Conservation (phyloP, 163 green algal species). For the Chlorella variabilis region DNA sequence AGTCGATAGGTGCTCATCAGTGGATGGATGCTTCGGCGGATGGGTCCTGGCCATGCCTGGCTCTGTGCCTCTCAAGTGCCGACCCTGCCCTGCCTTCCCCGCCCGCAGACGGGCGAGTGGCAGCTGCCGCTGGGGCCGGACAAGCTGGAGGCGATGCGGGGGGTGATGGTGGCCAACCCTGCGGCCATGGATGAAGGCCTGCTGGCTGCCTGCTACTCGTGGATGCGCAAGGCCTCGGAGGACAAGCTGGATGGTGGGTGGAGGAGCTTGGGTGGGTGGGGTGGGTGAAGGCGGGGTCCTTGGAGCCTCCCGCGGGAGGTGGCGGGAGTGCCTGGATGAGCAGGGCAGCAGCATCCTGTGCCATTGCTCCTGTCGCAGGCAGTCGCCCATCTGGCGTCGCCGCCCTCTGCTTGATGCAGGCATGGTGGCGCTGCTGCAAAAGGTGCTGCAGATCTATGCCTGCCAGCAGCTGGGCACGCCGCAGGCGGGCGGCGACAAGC, state of each 20-base stretch:
- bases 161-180: conserved; percentile 46
- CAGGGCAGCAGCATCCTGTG: too few relatives aligned
- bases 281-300: too few relatives aligned
- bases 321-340: too few relatives aligned
- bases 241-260: conserved; percentile 58
- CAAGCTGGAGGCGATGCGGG: conserved; percentile 63
- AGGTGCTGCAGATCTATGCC: conserved; percentile 92
- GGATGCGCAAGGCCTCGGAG: conserved; percentile 80
- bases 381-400: too few relatives aligned
- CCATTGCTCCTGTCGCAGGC: too few relatives aligned
- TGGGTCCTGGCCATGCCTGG: neutral
- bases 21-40: too few relatives aligned
- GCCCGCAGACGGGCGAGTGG: conserved; percentile 82
- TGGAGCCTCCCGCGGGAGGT: too few relatives aligned
- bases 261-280: neutral
- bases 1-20: too few relatives aligned
- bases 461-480: conserved; percentile 28
- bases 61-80: too few relatives aligned
- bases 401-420: too few relatives aligned
- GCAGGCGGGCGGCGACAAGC: neutral
- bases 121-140: conserved; percentile 75
- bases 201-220: conserved; percentile 90
- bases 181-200: conserved; percentile 83
- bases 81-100: too few relatives aligned
- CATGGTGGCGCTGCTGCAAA: conserved; percentile 73